A percentile compares a stretch with the other conserved stretches of the same genome.
phyloP scores from a whole-genome alignment of 1,139 yeast genomes.

The Geotrichum reessii region DNA sequence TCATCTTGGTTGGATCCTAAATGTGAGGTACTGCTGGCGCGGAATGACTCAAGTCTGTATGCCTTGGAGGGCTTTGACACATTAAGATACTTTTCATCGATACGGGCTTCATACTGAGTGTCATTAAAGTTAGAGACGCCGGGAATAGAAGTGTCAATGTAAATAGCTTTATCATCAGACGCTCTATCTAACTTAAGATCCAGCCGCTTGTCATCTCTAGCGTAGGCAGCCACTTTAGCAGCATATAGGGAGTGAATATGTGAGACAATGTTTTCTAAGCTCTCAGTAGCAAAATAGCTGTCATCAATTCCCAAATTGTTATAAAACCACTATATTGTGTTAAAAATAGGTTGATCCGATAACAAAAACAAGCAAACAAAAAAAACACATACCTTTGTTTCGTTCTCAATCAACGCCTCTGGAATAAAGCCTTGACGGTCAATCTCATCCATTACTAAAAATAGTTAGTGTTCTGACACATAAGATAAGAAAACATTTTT shows the following conservation, averaged over 20 bases:
- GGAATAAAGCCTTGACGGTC: constrained; percentile 88
- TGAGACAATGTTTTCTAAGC: constrained; percentile 72
- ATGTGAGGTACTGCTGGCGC: constrained; percentile 45
- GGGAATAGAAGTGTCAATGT: constrained; percentile 64
- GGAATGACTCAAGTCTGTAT: constrained; percentile 79
- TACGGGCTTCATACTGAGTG: constrained; percentile 46
- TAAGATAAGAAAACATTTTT: too few relatives aligned
- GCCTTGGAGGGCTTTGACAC: constrained; percentile 45
- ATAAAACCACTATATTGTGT: constrained; percentile 66
- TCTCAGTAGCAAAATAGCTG: constrained; percentile 82
- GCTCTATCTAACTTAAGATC: constrained; percentile 71
- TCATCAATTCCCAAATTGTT: constrained; percentile 82
- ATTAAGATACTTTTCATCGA: constrained; percentile 76
- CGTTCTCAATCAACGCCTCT: constrained; percentile 75
- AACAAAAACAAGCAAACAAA: neutral
- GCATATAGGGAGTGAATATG: constrained; percentile 84
- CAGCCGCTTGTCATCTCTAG: constrained; percentile 50
- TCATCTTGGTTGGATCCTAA: constrained; percentile 39
- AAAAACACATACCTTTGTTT: constrained; percentile 45
- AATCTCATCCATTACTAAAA: constrained; percentile 63
- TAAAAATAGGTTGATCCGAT: neutral
- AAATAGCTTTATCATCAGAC: constrained; percentile 82
- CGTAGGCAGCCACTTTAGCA: constrained; percentile 85
- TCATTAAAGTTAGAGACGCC: constrained; percentile 38
- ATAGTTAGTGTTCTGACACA: neutral